These are phyloP conservation scores for Nothophaeocryptopus gaeumannii DNA, from an alignment of 2,329 filamentous ascomycete species.

Conservation along the genomic window DNA sequence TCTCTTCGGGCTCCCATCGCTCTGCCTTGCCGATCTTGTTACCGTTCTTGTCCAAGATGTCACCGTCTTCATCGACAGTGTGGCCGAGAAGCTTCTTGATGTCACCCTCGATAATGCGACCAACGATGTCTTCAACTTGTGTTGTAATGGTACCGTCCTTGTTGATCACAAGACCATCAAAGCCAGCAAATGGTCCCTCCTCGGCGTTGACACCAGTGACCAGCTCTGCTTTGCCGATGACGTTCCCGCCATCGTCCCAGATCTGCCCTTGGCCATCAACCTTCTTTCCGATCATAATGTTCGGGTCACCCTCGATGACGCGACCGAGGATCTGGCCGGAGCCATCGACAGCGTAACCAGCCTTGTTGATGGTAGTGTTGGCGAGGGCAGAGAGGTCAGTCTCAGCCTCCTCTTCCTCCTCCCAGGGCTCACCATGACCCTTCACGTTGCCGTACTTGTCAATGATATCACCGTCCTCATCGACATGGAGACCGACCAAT, in stretches of 20 bases:
- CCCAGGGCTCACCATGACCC: constrained; percentile 59
- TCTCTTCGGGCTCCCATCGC: constrained; percentile 54
- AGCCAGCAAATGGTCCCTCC: constrained; percentile 60
- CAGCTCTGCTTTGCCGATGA: constrained; percentile 59
- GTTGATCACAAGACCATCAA: constrained; percentile 54
- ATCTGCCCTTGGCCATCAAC: constrained; percentile 62
- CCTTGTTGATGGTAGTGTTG: constrained; percentile 63
- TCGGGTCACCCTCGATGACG: constrained; percentile 56
- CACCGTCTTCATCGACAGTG: constrained; percentile 52
- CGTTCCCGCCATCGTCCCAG: constrained; percentile 61
- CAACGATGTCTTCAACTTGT: constrained; percentile 46
- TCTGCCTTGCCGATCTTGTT: constrained; percentile 54
- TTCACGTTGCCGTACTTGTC: constrained; percentile 68
- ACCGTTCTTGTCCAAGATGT: constrained; percentile 54
- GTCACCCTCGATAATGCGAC: constrained; percentile 51
- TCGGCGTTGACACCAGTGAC: constrained; percentile 49
- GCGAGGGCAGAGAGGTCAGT: constrained; percentile 59
- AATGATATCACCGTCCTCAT: constrained; percentile 78
- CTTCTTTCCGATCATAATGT: constrained; percentile 58
- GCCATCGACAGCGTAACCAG: constrained; percentile 60
- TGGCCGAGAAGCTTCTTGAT: constrained; percentile 52
- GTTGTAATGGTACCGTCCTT: constrained; percentile 58
- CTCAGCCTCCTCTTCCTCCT: constrained; percentile 46
- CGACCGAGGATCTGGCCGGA: constrained; percentile 59
- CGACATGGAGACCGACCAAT: constrained; percentile 70